Evolutionary conservation across 257 asterid genomes (phyloP).

Genomic region (Verbena officinalis): DNA sequence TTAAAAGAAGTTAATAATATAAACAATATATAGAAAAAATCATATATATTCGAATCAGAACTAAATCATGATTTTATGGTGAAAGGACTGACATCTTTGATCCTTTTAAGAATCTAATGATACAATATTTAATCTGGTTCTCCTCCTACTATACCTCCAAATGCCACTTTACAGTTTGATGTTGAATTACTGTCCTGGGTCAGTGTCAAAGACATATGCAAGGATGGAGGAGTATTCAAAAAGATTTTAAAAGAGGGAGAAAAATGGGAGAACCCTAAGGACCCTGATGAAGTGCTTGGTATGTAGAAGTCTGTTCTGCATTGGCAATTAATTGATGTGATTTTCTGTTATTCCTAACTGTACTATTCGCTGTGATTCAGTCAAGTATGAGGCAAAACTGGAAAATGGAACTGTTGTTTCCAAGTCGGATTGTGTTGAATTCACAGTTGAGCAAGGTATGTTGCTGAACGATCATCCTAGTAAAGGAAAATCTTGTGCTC

Average conservation of each 20-base stretch:
- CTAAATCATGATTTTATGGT: no score
- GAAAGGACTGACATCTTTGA: no score
- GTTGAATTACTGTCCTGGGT: conserved; percentile 74
- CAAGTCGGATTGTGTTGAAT: conserved; percentile 51
- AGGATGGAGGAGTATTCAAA: conserved; percentile 77
- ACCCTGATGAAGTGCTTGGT: conserved; percentile 69
- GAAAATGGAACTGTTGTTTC: conserved; percentile 58
- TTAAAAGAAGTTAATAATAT: no score
- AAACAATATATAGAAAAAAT: no score
- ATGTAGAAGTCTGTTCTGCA: not conserved
- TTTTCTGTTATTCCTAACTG: not conserved
- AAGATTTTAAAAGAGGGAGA: conserved; percentile 65
- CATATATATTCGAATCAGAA: no score
- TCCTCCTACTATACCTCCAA: conserved; percentile 79
- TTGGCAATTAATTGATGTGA: not conserved
- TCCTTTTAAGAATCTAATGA: no score
- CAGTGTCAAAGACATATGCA: conserved; percentile 77
- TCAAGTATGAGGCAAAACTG: conserved; percentile 57
- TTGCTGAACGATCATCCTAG: not conserved
- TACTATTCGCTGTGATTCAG: conserved; percentile 31
- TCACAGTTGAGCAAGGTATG: conserved; percentile 52
- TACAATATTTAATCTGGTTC: conserved; percentile 81
- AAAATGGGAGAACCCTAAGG: conserved; percentile 82
- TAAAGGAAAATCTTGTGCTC: not conserved
- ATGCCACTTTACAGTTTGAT: conserved; percentile 73